Base-by-base conservation (phyloP, 108 stramenopile species). In the Cyclotella cryptica region DNA sequence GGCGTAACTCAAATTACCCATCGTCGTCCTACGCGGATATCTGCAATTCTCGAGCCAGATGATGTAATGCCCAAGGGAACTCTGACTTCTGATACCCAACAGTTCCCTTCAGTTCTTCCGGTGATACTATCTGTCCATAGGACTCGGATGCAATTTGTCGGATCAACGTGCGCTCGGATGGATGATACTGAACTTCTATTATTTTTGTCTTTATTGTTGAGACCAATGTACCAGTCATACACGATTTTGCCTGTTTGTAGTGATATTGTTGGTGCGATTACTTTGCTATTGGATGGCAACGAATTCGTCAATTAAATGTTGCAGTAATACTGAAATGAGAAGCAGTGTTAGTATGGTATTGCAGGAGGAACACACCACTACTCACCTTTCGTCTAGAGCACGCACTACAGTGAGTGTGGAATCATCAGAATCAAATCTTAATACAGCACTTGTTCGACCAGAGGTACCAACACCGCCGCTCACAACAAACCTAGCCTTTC, bases 241-340 rank as follows among this genome's bases (percentile, higher is more conserved):
- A 83, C 75, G 7, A 83, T 83, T 57, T 83, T 83, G 18, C 82
- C 82, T n/a, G 82, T 64, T 53, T 72, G 66, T 41, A 83, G 75
- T 9, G 82, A 83, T 76, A 83, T 83, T 22, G 82, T 83, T 3
- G 82, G 82, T 35, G 82, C 82, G 21, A 83, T 73, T 13, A 77
- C 68, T 77, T 72, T 83, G 65, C 75, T 83, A 29, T 66, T 18
- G 44, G 17, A 29, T 26, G 27, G 21, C n/a, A 28, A 46, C 27
- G 39, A 64, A 64, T 14, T 64, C 1, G 15, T 13, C 14, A 5
- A 17, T 18, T 10, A 19, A 47, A 47, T 28, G 22, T 12, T 24
- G 15, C 30, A 60, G 45, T 44, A 10, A 70, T 26, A 42, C 35
- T 57, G 26, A 60, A 45, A 27, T 1, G 21, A 8, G 24, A 10